A percentile compares a stretch with the other conserved stretches of the same genome.
Evolutionary conservation across 2,329 filamentous ascomycete genomes (phyloP).

Genomic region (Diplodia mutila): DNA sequence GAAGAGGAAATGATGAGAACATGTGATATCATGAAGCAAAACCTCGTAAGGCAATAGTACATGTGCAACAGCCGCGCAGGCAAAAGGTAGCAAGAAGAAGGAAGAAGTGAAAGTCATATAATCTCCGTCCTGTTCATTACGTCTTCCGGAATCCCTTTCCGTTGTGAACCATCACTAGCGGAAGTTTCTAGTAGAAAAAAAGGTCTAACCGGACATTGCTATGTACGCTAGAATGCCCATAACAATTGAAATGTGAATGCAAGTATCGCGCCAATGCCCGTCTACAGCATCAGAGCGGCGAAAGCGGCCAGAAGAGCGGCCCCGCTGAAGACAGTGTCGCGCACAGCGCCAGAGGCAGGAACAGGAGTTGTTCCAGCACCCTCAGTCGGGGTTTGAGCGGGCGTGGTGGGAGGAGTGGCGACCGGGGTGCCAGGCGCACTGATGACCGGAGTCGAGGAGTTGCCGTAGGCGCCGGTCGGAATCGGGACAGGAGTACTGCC

Average conservation of each 20-base stretch:
- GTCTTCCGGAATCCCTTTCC: neutral
- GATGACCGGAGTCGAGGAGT: neutral
- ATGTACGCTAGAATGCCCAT: slow-evolving; percentile 3
- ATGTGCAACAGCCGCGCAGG: neutral
- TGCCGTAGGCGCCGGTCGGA: slow-evolving; percentile 2
- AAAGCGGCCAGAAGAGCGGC: neutral
- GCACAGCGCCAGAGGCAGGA: slow-evolving; percentile 8
- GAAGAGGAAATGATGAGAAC: neutral
- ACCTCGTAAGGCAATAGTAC: neutral
- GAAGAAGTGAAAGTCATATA: neutral
- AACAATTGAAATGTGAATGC: neutral
- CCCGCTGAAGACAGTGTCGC: neutral
- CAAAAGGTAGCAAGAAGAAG: neutral
- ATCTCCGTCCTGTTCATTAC: neutral
- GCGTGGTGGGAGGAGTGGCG: neutral
- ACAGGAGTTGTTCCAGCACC: neutral
- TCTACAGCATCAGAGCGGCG: slow-evolving; percentile 3
- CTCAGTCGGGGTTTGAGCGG: neutral
- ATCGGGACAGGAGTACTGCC: neutral
- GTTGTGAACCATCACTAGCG: neutral
- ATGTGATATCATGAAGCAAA: neutral
- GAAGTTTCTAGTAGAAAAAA: neutral
- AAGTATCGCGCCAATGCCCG: neutral
- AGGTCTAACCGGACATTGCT: neutral
- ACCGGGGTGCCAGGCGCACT: neutral